Evolutionary conservation across 331 rosid species (phyloP).

Genomic region (Prunus yedoensis): DNA sequence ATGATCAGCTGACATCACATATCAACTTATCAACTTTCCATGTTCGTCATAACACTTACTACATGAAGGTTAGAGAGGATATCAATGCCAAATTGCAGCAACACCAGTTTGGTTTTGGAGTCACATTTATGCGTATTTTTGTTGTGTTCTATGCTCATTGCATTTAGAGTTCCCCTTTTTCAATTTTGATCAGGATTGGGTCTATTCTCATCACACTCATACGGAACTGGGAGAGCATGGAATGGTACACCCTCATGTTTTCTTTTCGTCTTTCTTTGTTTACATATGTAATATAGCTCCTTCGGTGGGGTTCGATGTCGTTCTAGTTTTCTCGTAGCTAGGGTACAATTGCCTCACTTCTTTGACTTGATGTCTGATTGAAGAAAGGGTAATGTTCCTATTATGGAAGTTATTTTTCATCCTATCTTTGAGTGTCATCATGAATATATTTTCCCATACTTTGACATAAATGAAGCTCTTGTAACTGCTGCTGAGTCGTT

Average conservation of each 20-base stretch:
- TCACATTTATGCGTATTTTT: constrained; percentile 20
- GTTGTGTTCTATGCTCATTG: constrained; percentile 16
- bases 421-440: neutral
- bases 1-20: neutral
- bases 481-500: neutral
- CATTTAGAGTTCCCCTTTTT: constrained; percentile 23
- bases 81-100: constrained; percentile 52
- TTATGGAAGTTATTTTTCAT: neutral
- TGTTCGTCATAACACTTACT: constrained; percentile 41
- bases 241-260: constrained; percentile 34
- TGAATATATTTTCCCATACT: neutral
- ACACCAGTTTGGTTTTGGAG: constrained; percentile 49
- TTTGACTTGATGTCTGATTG: neutral
- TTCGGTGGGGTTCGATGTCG: neutral
- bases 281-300: neutral
- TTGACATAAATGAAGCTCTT: neutral
- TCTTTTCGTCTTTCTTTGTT: constrained; percentile 5
- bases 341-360: neutral
- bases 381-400: neutral
- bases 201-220: constrained; percentile 35
- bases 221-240: constrained; percentile 40
- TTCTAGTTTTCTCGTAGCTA: neutral
- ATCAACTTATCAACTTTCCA: constrained; percentile 27
- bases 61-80: constrained; percentile 47
- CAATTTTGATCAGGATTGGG: constrained; percentile 56